phyloP scores from a whole-genome alignment of 306 rosid species.

The Quercus agrifolia region DNA sequence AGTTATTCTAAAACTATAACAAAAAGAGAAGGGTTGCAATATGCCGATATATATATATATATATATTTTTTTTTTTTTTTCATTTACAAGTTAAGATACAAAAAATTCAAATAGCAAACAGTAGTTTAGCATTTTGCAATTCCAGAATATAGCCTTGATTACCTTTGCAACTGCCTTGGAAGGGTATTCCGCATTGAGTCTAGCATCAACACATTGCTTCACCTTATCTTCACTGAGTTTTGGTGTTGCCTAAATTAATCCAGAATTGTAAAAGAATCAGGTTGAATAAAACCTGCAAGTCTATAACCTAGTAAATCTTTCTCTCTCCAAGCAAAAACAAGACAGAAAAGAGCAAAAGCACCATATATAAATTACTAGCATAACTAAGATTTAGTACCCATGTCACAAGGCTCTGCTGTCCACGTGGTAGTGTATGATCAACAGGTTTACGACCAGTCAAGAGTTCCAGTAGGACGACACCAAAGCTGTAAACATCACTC shows the following conservation, averaged over 20 bases:
- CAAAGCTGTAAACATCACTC: constrained; percentile 84
- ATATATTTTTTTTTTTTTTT: too few relatives aligned
- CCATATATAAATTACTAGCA: constrained; percentile 3
- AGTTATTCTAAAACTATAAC: background rate
- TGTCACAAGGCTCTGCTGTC: constrained; percentile 89
- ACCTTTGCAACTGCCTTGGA: constrained; percentile 86
- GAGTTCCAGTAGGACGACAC: constrained; percentile 72
- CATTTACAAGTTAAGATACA: background rate
- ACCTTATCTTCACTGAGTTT: constrained; percentile 85
- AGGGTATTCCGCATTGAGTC: constrained; percentile 64
- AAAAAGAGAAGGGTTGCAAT: background rate
- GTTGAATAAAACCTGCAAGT: background rate
- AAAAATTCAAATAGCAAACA: background rate
- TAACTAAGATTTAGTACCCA: constrained; percentile 51
- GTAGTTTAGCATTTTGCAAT: background rate
- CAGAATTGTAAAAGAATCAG: constrained; percentile 21
- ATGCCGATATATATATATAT: background rate
- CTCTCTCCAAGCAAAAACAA: background rate
- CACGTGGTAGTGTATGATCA: constrained; percentile 78
- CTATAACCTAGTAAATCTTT: background rate
- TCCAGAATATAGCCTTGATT: constrained; percentile 16
- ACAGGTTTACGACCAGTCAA: constrained; percentile 82
- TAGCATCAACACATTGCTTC: constrained; percentile 72
- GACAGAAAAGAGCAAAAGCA: background rate
- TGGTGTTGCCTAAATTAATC: constrained; percentile 65